Evolutionary conservation across 345 rosid genomes (phyloP), one percentile per base, ranked within the genome.

Genomic region (Lumnitzera racemosa): DNA sequence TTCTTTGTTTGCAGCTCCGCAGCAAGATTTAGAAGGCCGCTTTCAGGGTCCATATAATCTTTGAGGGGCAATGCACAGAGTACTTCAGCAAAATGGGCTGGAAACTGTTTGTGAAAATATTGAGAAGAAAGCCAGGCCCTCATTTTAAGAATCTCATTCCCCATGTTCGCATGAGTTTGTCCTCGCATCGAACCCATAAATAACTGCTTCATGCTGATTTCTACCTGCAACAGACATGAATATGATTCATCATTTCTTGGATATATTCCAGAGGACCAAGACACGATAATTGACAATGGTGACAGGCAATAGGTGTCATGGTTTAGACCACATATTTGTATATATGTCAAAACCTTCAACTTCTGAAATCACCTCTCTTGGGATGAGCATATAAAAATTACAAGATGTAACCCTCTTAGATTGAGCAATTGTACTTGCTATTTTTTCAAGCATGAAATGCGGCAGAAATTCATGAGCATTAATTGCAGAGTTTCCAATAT

Each of bases 41-140:
- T 64, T 10, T 65, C 59, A 11, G 92, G 95, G 66, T 94, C 83
- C 92, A 86, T 88, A 78, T 94, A 94, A 61, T 75, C 86, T 13
- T 86, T 86, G 73, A 94, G 80, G 59, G 95, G 97, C 63, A 90
- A 72, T 59, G 83, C 62, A 31, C 62, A 81, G 61, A 88, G 70
- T 54, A 90, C 72, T 73, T 90, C 90, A 46, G 85, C 67, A 62
- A 71, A 86, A 73, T 94, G 99, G 61, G 74, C 78, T 15, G 97
- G 89, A 73, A 94, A 88, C 62, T 86, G 92, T 69, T 90, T 86
- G 71, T 77, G 74, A 66, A 94, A 90, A 67, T 84, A 72, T 41
- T 56, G 73, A 72, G 99, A 79, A 55, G 96, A 82, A 73, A 94
- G 84, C 97, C 96, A 88, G 59, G 90, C 95, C 72, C 86, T 83